Base-by-base conservation (phyloP, 2,329 filamentous ascomycete genomes). In the Sclerotinia sclerotiorum region DNA sequence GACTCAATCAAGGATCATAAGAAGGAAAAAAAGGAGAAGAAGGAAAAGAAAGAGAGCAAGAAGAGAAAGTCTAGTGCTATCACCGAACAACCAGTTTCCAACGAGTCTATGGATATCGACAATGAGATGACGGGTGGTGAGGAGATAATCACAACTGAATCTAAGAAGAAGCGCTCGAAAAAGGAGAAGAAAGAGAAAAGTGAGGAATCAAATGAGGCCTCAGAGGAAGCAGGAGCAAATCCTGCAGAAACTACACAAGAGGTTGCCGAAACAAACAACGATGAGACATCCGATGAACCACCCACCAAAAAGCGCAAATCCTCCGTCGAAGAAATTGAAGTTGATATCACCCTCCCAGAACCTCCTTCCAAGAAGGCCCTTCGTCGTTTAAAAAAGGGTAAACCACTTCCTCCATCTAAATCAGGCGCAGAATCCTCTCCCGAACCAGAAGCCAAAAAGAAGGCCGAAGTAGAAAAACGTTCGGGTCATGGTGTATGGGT, bases 301-400 rank as follows among this genome's bases (percentile, higher is more conserved):
- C 72, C 75, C n/a, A 69, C 72, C 11, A 78, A 78, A 70, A 93
- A 96, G 82, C 90, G 91, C 79, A 95, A 94, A 80, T 82, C 88
- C 62, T 80, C 80, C 24, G 78, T 76, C 49, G 85, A 89, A 60
- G 91, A 94, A 75, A 90, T 99, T 76, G 93, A 97, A 79, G 93
- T 99, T 77, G 92, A 99, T 78, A 82, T 99, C 71, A 84, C 83
- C 72, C 88, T 91, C n/a, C 95, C 95, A 35, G 94, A 98, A 77
- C 95, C 95, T 27, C 92, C 93, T 1, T 98, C 95, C 46, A 99
- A 98, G 80, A 96, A 95, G 78, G 93, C 92, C 70, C 87, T 93
- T 74, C 93, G 95, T 78, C 89, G 90, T 70, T 87, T 96, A 69
- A 98, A 97, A 80, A 97, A 97, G 81, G 87, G 87, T 73, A 92